phyloP scores from a whole-genome alignment of 2,329 filamentous ascomycete species.

The Penicillium corylophilum region DNA sequence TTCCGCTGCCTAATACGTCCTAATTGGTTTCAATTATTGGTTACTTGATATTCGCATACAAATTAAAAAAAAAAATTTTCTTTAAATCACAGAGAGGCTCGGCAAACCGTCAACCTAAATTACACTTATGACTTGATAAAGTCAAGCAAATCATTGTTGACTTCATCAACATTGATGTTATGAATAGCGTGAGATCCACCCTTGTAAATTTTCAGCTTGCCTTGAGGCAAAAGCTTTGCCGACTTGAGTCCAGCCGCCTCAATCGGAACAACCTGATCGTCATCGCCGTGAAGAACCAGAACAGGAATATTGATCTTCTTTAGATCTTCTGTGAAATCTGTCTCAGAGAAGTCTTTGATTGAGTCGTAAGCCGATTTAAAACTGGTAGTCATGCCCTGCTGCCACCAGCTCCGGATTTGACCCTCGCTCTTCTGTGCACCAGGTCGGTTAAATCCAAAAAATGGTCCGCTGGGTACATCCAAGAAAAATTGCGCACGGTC shows the following conservation, averaged over 20 bases:
- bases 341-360: constrained; percentile 43
- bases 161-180: constrained; percentile 36
- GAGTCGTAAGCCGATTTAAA: constrained; percentile 44
- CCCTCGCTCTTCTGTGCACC: constrained; percentile 34
- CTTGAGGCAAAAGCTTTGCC: constrained; percentile 37
- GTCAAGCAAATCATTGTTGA: constrained; percentile 39
- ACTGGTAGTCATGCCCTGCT: constrained; percentile 41
- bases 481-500: constrained; percentile 39
- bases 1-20: too few relatives aligned
- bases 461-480: constrained; percentile 37
- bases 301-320: constrained; percentile 42
- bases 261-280: constrained; percentile 45
- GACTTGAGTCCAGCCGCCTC: constrained; percentile 29
- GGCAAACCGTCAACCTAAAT: too few relatives aligned
- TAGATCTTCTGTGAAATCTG: constrained; percentile 43
- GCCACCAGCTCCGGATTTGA: constrained; percentile 42
- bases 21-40: too few relatives aligned
- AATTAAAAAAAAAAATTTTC: too few relatives aligned
- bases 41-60: too few relatives aligned
- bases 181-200: constrained; percentile 43
- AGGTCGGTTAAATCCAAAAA: constrained; percentile 37
- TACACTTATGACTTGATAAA: constrained; percentile 24
- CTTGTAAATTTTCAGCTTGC: constrained; percentile 41
- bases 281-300: constrained; percentile 42
- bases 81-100: too few relatives aligned